A percentile compares a stretch with the other conserved stretches of the same genome.
Conservation (phyloP, 1,139 yeast genomes). For the Trichomonascaceae sp. region DNA sequence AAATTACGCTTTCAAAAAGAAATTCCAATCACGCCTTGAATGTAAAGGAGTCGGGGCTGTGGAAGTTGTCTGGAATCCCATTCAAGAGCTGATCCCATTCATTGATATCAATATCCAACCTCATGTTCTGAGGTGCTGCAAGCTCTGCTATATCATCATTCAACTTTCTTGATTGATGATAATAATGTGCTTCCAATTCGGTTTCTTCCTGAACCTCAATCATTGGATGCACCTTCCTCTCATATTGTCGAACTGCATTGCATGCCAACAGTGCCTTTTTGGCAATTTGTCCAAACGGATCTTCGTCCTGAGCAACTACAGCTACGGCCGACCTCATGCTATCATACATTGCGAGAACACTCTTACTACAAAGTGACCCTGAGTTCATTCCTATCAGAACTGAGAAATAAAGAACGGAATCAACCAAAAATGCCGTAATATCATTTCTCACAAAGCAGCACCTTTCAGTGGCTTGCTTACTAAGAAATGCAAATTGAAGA, state of each 20-base stretch:
- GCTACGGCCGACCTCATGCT: background rate
- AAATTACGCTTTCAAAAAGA: background rate
- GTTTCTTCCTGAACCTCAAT: constrained; percentile 1
- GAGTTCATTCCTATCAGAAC: background rate
- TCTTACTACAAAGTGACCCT: background rate
- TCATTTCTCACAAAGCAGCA: constrained; percentile 10
- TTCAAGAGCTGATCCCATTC: background rate
- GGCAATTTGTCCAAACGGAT: background rate
- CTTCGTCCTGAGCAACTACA: background rate
- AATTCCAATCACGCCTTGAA: background rate
- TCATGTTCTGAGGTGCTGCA: background rate
- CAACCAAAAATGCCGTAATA: constrained; percentile 16
- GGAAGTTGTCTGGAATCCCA: background rate
- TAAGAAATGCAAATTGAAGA: constrained; percentile 11
- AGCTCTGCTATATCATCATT: background rate
- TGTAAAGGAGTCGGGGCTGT: background rate
- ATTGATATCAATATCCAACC: background rate
- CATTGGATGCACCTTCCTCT: background rate
- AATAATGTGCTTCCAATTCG: background rate
- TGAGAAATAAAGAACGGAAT: constrained; percentile 15
- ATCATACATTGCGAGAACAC: background rate
- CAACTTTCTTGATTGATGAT: background rate
- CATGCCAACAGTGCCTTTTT: background rate
- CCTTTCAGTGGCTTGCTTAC: background rate
- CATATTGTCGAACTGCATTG: constrained; percentile 8